Evolutionary conservation across 805 yeast species (phyloP).

Genomic region (Saccharomyces jurei): DNA sequence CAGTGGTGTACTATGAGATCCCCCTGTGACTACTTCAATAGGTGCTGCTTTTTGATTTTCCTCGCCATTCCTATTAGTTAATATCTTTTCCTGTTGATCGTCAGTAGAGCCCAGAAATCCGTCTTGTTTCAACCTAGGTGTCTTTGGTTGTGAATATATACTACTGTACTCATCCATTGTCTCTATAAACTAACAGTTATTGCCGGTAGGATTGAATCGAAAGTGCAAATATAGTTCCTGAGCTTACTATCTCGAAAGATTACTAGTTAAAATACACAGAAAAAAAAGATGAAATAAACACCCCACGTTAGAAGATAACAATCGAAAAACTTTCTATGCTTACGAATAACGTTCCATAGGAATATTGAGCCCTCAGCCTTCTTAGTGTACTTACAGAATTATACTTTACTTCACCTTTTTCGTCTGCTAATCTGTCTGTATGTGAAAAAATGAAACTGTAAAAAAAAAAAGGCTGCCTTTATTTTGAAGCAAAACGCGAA

Average conservation of each 20-base stretch:
- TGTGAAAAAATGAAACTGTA: not conserved
- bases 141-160: not conserved
- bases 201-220: not conserved
- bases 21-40: not conserved
- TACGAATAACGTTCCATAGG: not conserved
- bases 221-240: not conserved
- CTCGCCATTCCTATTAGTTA: not conserved
- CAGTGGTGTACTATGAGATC: constrained; percentile 14
- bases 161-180: not conserved
- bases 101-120: not conserved
- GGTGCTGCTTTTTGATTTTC: not conserved
- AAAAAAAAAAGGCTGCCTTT: not conserved
- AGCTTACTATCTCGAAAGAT: not conserved
- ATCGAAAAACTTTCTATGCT: not conserved
- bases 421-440: not conserved
- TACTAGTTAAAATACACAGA: not conserved
- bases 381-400: not conserved
- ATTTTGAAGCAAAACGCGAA: not conserved
- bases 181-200: not conserved
- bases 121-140: not conserved
- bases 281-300: not conserved
- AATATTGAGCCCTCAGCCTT: not conserved
- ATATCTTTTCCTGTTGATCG: not conserved
- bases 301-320: not conserved
- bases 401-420: not conserved